Conservation (phyloP, 108 stramenopile genomes). For the Fragilariopsis cylindrus region DNA sequence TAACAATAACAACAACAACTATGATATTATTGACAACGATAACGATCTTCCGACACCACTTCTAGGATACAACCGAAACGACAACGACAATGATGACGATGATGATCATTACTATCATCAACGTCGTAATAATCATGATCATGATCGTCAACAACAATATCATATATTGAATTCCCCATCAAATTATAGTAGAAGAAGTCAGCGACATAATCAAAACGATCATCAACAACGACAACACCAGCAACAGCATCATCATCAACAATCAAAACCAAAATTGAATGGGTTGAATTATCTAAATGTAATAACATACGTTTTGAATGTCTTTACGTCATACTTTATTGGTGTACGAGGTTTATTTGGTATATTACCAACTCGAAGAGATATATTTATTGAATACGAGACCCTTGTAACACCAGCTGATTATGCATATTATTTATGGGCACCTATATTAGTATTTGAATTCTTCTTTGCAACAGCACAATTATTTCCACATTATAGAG, state of each 20-base stretch:
- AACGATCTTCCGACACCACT: slow-evolving; percentile 3
- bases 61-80: slow-evolving; percentile 1
- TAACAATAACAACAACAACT: neutral
- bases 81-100: slow-evolving; percentile 5
- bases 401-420: slow-evolving; percentile 57
- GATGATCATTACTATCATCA: neutral
- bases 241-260: neutral
- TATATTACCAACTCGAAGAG: slow-evolving; percentile 39
- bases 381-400: slow-evolving; percentile 38
- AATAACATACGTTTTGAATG: slow-evolving; percentile 40
- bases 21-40: neutral
- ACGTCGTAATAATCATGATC: neutral
- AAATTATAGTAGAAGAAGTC: no score
- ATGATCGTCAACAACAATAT: neutral
- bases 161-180: neutral
- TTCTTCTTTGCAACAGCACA: slow-evolving; percentile 52
- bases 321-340: slow-evolving; percentile 55
- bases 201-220: neutral
- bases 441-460: slow-evolving; percentile 46
- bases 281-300: slow-evolving; percentile 56
- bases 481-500: slow-evolving; percentile 47
- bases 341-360: slow-evolving; percentile 55
- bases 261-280: slow-evolving; percentile 42
- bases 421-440: slow-evolving; percentile 56
- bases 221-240: neutral